These are phyloP conservation scores for Alternaria alternata DNA, from an alignment of 2,329 filamentous ascomycete genomes.

Conservation along the genomic window DNA sequence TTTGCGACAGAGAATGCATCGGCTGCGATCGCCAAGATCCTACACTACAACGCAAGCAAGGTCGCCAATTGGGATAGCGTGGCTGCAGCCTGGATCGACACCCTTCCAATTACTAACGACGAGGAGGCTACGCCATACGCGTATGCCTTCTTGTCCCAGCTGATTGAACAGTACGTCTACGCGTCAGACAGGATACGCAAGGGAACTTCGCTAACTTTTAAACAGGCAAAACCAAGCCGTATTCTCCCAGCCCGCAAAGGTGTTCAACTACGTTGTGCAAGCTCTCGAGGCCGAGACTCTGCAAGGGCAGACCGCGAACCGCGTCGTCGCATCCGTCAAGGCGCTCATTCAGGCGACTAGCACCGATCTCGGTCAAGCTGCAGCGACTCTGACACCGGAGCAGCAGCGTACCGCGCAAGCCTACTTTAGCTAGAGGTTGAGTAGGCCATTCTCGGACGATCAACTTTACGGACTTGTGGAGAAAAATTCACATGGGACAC, in stretches of 20 bases:
- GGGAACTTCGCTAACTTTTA: conserved; percentile 1
- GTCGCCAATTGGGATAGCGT: conserved; percentile 80
- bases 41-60: conserved; percentile 84
- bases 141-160: conserved; percentile 87
- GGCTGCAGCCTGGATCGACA: conserved; percentile 86
- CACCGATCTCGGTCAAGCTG: conserved; percentile 77
- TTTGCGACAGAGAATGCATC: conserved; percentile 98
- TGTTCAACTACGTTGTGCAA: conserved; percentile 85
- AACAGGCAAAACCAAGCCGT: conserved; percentile 84
- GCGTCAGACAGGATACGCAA: not conserved
- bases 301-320: conserved; percentile 80
- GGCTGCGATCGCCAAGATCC: conserved; percentile 94
- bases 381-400: conserved; percentile 78
- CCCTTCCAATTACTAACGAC: conserved; percentile 90
- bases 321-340: conserved; percentile 81
- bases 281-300: conserved; percentile 91
- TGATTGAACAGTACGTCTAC: conserved; percentile 88
- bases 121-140: conserved; percentile 97
- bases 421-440: conserved; percentile 71
- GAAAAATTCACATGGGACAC: conserved; percentile 7
- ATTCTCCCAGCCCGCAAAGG: conserved; percentile 76
- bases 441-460: not conserved
- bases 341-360: conserved; percentile 75
- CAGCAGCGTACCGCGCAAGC: conserved; percentile 80
- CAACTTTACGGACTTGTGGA: conserved; percentile 5